Percentiles rank a stretch among this genome's conserved stretches.
phyloP scores from a whole-genome alignment of 2,329 filamentous ascomycete genomes.

The Neonectria neomacrospora region DNA sequence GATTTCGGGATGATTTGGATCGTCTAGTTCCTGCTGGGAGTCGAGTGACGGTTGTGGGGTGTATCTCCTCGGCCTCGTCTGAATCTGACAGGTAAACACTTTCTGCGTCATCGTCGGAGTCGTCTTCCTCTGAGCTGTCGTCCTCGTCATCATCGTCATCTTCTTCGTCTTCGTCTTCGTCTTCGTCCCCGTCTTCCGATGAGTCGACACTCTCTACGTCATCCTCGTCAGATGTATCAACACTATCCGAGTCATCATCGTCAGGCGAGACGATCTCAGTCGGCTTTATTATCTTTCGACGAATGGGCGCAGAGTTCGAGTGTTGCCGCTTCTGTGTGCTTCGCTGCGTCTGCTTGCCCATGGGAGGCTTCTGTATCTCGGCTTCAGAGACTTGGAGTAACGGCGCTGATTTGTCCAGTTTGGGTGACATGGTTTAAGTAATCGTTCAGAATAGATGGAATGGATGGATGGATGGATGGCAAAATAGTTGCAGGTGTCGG shows the following conservation, averaged over 20 bases:
- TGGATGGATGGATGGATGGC: no score
- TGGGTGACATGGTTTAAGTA: slow-evolving; percentile 8
- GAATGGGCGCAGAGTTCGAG: not conserved
- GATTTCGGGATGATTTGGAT: slow-evolving; percentile 30
- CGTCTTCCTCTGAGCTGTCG: not conserved
- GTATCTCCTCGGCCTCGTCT: slow-evolving; percentile 14
- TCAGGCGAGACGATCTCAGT: slow-evolving; percentile 22
- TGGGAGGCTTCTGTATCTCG: not conserved
- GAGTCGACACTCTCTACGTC: slow-evolving; percentile 2
- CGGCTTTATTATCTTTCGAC: slow-evolving; percentile 14
- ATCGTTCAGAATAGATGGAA: not conserved
- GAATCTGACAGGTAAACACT: slow-evolving; percentile 37
- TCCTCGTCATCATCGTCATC: slow-evolving; percentile 3
- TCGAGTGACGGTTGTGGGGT: not conserved
- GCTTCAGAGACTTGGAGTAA: not conserved
- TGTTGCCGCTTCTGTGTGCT: not conserved
- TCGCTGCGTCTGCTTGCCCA: not conserved
- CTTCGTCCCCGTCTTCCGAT: slow-evolving; percentile 9
- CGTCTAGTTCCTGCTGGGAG: not conserved
- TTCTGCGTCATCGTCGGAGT: slow-evolving; percentile 32
- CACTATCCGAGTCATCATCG: not conserved
- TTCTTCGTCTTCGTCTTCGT: slow-evolving; percentile 13
- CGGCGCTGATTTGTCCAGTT: not conserved
- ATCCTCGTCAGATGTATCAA: slow-evolving; percentile 27
- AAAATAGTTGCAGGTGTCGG: not conserved